Base-by-base conservation (phyloP, 2,329 filamentous ascomycete genomes). In the Exophiala viscosa region DNA sequence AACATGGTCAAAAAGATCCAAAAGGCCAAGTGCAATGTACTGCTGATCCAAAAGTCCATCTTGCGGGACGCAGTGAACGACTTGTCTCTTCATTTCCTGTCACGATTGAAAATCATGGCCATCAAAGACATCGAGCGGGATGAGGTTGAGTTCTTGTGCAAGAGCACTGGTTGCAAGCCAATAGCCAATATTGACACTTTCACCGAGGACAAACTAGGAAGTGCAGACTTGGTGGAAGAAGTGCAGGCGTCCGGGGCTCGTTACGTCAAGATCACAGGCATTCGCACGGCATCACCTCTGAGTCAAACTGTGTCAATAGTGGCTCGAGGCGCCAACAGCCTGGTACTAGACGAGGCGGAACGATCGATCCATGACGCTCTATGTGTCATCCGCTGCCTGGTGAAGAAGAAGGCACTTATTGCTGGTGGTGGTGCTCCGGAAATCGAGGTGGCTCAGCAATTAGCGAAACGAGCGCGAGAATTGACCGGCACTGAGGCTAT, bases 1-100 rank as follows among this genome's bases (percentile, higher is more conserved):
- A 97, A 97, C 79, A 88, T 99, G 84, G 91, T 95, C 69, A 97
- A 99, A 83, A 99, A 97, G 82, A 99, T 99, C 74, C 96, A 97
- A 78, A 99, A 97, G 81, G 91, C 93, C 63, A 99, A 97, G 79
- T 99, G 93, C 77, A 99, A 99, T 66, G 93, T 99, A 39, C 84
- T 97, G 40, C 80, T 99, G 62, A 97, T 99, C 64, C 93, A 99
- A 69, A 99, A 99, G 76, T 97, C 92, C 11, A 99, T 99, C 64
- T 84, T 99, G 54, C 86, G 93, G 64, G 93, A 99, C 67, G 93
- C 93, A 33, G 91, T 99, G 70, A 99, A 99, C 76, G 93, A 99
- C 65, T 81, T 99, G 53, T 95, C 90, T 58, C 82, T 99, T 60
- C 93, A 99, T 76, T 99, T 99, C 81, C 81, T 99, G 60, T 90